phyloP scores from a whole-genome alignment of 148 eudicot species.

The Chenopodium suecicum region DNA sequence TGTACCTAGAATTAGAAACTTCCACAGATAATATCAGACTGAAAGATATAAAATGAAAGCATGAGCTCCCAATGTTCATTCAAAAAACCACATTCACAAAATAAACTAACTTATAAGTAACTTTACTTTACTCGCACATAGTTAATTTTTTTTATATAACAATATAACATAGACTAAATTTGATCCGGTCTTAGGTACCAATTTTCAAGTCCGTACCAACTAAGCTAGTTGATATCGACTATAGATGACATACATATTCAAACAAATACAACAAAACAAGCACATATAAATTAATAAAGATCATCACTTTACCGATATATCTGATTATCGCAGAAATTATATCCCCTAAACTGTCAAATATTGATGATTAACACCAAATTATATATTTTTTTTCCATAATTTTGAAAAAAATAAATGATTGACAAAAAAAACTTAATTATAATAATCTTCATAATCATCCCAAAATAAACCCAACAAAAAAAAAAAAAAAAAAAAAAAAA shows the following conservation, averaged over 20 bases:
- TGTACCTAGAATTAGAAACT: not conserved
- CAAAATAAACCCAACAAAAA: not conserved
- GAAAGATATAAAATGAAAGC: not conserved
- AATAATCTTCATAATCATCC: not conserved
- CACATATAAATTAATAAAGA: not conserved
- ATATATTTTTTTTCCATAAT: not conserved
- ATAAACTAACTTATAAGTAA: not conserved
- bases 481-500: not conserved
- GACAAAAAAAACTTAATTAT: not conserved
- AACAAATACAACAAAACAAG: not conserved
- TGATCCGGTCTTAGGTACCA: not conserved
- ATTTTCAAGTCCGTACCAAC: not conserved
- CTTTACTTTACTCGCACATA: not conserved
- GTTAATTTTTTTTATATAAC: not conserved
- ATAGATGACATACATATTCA: not conserved
- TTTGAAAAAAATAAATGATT: not conserved
- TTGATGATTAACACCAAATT: not conserved
- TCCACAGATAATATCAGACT: not conserved
- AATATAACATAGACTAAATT: too few species aligned
- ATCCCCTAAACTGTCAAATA: not conserved
- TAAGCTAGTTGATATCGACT: not conserved
- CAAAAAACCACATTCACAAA: not conserved
- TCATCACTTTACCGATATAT: not conserved
- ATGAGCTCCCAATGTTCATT: not conserved
- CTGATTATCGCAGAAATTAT: not conserved